A percentile compares a stretch with the other conserved stretches of the same genome.
These are phyloP conservation scores for Lecanoromycetidae sp. DNA, from an alignment of 2,329 filamentous ascomycete species.

Conservation along the genomic window DNA sequence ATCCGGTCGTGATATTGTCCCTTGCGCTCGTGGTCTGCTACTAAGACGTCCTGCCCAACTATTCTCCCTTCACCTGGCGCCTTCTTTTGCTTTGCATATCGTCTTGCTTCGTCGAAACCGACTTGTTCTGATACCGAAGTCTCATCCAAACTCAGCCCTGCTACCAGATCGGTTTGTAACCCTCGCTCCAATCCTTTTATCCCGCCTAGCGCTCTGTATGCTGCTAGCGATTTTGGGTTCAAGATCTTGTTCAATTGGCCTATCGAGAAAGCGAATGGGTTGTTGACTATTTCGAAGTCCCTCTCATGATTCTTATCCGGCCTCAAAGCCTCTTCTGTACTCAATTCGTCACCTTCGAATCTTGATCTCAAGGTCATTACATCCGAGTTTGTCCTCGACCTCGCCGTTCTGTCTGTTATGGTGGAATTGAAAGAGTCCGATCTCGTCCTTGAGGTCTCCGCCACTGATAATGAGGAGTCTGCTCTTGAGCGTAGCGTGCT, in stretches of 20 bases:
- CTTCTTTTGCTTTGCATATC: constrained; percentile 18
- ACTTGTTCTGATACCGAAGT: constrained; percentile 50
- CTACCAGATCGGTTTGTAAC: constrained; percentile 56
- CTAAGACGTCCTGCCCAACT: constrained; percentile 13
- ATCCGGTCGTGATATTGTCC: constrained; percentile 43
- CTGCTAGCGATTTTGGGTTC: constrained; percentile 75
- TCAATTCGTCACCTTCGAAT: constrained; percentile 19
- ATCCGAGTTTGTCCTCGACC: constrained; percentile 18
- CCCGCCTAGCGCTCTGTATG: constrained; percentile 71
- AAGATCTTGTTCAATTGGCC: constrained; percentile 78
- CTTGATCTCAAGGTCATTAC: constrained; percentile 15
- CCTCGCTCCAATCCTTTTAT: constrained; percentile 67
- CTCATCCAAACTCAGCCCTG: constrained; percentile 70
- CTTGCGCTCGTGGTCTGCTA: constrained; percentile 18
- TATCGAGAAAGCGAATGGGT: constrained; percentile 73
- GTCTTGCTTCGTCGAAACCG: constrained; percentile 58
- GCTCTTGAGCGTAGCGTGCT: constrained; percentile 18
- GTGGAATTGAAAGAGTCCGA: constrained; percentile 16
- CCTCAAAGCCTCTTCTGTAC: constrained; percentile 49
- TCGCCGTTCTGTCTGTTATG: constrained; percentile 14
- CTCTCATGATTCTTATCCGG: constrained; percentile 65
- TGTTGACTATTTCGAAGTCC: constrained; percentile 65
- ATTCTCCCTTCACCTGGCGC: not conserved
- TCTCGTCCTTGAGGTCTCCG: constrained; percentile 16
- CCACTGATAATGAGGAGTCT: constrained; percentile 16